Evolutionary conservation across 306 rosid species (phyloP), one percentile per base, ranked within the genome.

Genomic region (Rubus parviflorus): DNA sequence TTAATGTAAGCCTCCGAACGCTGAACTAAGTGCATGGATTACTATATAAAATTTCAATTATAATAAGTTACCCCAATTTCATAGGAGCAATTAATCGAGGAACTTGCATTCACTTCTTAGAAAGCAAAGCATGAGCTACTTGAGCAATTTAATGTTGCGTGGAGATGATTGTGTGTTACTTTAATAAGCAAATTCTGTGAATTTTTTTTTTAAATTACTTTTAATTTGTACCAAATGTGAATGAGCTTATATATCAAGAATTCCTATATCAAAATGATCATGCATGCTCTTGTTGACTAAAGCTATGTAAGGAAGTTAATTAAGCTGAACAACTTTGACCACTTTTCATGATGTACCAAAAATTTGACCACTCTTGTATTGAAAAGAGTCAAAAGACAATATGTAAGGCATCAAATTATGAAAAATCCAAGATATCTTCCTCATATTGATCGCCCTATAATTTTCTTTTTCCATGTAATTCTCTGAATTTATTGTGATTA

Each of bases 261-360:
- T 58, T 30, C 5, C 25, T 25, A 9, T 23, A 61, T 25, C 42
- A 61, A 61, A 25, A 5, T 61, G 3, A 16, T 6, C 5, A 10
- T 52, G 19, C 40, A 6, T 45, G 13, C 73, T 22, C 40, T 68
- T 22, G 20, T 22, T 68, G 73, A 69, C 73, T 15, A 40, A 54
- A 3, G 40, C 30, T 72, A 7, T 3, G 10, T 40, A 4, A 72
- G 47, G 35, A 53, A 40, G 65, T 56, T 72, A 4, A 38, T 22
- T 20, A 3, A 72, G 76, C 40, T 20, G 22, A 40, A 40, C 65
- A 54, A n/a, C 15, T 72, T 72, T 72, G 76, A 72, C 65, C 25
- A 19, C 38, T 40, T 12, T 53, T 52, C 20, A 25, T 19, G 22
- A 25, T 19, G 22, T 6, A 62, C 23, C 37, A 35, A 58, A 15